A percentile compares a stretch with the other conserved stretches of the same genome.
These are phyloP conservation scores for Phytophthora capsici DNA, from an alignment of 352 stramenopile species.

Conservation along the genomic window DNA sequence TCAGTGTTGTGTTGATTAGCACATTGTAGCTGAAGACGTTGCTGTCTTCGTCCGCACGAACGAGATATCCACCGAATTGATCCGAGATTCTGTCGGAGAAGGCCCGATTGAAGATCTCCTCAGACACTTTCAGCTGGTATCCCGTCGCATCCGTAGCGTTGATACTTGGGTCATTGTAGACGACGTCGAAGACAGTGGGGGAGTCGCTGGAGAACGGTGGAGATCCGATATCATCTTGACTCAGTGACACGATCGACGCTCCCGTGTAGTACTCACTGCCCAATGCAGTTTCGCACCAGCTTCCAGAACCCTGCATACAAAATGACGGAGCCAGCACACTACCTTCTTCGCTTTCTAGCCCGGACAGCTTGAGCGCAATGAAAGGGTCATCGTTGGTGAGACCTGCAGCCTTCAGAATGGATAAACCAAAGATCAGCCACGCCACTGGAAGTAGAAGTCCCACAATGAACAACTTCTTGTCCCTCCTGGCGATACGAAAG, in stretches of 20 bases:
- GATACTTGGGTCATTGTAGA: constrained; percentile 37
- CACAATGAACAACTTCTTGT: constrained; percentile 32
- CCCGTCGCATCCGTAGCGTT: constrained; percentile 38
- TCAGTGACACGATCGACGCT: constrained; percentile 19
- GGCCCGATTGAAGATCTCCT: constrained; percentile 45
- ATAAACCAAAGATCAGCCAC: constrained; percentile 31
- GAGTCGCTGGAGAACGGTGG: constrained; percentile 32
- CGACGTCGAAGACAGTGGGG: constrained; percentile 51
- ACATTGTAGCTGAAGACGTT: constrained; percentile 54
- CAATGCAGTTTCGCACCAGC: constrained; percentile 28
- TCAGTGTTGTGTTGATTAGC: constrained; percentile 55
- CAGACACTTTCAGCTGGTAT: constrained; percentile 36
- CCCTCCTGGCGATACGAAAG: constrained; percentile 23
- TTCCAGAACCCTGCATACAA: constrained; percentile 25
- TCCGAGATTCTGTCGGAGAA: constrained; percentile 32
- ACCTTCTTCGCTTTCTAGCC: constrained; percentile 17
- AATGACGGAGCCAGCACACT: constrained; percentile 20
- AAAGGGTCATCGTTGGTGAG: constrained; percentile 36
- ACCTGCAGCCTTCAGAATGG: constrained; percentile 28
- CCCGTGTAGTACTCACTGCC: constrained; percentile 29
- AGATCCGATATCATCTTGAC: constrained; percentile 15
- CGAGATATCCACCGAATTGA: constrained; percentile 50
- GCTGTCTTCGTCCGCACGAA: constrained; percentile 28
- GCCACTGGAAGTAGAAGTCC: constrained; percentile 25
- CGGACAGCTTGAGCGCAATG: constrained; percentile 22